Evolutionary conservation across 2,329 filamentous ascomycete genomes (phyloP).

Genomic region (Alternaria brassicicola): DNA sequence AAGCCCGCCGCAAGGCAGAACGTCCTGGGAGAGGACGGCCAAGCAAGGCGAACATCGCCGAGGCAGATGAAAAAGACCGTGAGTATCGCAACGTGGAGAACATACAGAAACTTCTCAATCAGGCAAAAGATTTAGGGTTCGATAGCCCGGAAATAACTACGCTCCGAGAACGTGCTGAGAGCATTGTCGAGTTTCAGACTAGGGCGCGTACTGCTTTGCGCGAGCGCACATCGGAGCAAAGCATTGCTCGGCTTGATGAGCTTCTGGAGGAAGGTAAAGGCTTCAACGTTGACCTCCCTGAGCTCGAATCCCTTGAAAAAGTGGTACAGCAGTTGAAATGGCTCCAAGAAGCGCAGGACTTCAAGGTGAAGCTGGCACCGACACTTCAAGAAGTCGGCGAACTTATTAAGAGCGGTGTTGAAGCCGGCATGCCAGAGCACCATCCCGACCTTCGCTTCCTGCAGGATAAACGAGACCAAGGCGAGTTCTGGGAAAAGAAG

Average conservation of each 20-base stretch:
- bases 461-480: conserved; percentile 75
- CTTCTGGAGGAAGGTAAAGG: conserved; percentile 86
- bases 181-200: conserved; percentile 82
- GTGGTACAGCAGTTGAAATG: conserved; percentile 86
- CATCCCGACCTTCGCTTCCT: conserved; percentile 81
- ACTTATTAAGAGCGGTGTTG: conserved; percentile 76
- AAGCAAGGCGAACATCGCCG: conserved; percentile 66
- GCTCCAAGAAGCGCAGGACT: conserved; percentile 76
- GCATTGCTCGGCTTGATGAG: conserved; percentile 80
- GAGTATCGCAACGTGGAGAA: conserved; percentile 89
- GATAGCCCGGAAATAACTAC: conserved; percentile 89
- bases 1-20: conserved; percentile 94
- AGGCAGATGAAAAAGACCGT: conserved; percentile 81
- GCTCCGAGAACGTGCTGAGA: conserved; percentile 81
- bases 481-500: conserved; percentile 89
- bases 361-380: conserved; percentile 65
- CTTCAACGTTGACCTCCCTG: conserved; percentile 90
- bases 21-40: conserved; percentile 78
- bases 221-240: conserved; percentile 55
- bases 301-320: conserved; percentile 80
- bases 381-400: conserved; percentile 79
- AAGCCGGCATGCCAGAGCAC: conserved; percentile 77
- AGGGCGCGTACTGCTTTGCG: conserved; percentile 74
- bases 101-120: conserved; percentile 80
- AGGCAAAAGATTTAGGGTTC: conserved; percentile 87